phyloP scores from a whole-genome alignment of 495 filamentous ascomycete species.

The Hypoxylon fragiforme region DNA sequence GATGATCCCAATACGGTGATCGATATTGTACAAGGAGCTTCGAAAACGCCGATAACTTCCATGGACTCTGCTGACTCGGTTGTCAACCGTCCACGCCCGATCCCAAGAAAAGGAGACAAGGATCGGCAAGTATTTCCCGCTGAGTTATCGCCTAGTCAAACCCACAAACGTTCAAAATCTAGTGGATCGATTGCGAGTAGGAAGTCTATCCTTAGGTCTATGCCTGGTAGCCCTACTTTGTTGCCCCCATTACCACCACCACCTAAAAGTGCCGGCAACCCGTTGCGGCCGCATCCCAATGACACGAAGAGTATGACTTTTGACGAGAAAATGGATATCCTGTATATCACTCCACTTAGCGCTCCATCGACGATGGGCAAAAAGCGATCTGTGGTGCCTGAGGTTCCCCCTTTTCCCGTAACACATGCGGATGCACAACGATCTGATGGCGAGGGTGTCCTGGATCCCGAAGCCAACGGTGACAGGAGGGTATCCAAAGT shows the following conservation, averaged over 20 bases:
- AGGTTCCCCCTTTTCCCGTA: slow-evolving; percentile 44
- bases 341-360: slow-evolving; percentile 50
- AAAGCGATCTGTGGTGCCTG: slow-evolving; percentile 48
- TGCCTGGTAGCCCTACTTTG: slow-evolving; percentile 52
- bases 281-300: slow-evolving; percentile 43
- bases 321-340: slow-evolving; percentile 53
- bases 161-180: slow-evolving; percentile 51
- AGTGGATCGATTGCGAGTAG: slow-evolving; percentile 44
- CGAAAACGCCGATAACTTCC: slow-evolving; percentile 32
- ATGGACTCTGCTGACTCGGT: slow-evolving; percentile 41
- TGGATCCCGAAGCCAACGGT: slow-evolving; percentile 1
- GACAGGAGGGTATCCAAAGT: slow-evolving; percentile 26
- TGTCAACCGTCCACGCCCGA: slow-evolving; percentile 56
- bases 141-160: slow-evolving; percentile 40
- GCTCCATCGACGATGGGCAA: slow-evolving; percentile 32
- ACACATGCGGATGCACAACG: slow-evolving; percentile 26
- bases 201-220: slow-evolving; percentile 49
- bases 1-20: slow-evolving; percentile 50
- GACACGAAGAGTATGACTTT: slow-evolving; percentile 59
- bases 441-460: neutral
- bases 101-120: slow-evolving; percentile 47
- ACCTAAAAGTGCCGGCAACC: slow-evolving; percentile 43
- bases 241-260: slow-evolving; percentile 51
- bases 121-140: slow-evolving; percentile 46
- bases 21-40: slow-evolving; percentile 47